A percentile compares a stretch with the other conserved stretches of the same genome.
Conservation (phyloP, 2,329 filamentous ascomycete species). For the Fusarium avenaceum region DNA sequence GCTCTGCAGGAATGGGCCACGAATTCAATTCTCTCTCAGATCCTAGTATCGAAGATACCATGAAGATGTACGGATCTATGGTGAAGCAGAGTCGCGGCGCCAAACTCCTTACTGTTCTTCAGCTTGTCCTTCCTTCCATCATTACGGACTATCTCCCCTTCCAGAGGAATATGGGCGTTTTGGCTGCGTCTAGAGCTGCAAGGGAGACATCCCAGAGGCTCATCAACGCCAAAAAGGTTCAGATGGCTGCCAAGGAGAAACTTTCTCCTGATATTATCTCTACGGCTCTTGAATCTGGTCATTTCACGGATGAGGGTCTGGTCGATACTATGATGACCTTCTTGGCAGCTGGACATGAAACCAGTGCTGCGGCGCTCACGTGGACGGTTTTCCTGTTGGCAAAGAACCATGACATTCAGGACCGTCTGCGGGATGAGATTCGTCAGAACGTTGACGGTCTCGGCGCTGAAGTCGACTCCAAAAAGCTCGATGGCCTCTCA, state of each 20-base stretch:
- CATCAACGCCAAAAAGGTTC: constrained; percentile 50
- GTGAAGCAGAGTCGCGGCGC: constrained; percentile 48
- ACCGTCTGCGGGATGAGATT: constrained; percentile 57
- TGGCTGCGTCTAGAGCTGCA: constrained; percentile 28
- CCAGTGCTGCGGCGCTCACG: constrained; percentile 57
- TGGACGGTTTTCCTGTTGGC: constrained; percentile 59
- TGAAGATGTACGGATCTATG: constrained; percentile 46
- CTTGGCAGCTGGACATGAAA: constrained; percentile 57
- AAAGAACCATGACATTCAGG: constrained; percentile 54
- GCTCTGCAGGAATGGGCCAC: constrained; percentile 52
- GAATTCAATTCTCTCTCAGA: constrained; percentile 53
- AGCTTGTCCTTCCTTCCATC: constrained; percentile 29
- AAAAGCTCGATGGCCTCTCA: constrained; percentile 54
- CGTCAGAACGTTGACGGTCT: constrained; percentile 52
- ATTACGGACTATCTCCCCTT: constrained; percentile 37
- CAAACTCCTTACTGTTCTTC: constrained; percentile 23
- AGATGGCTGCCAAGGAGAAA: constrained; percentile 44
- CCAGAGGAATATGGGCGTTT: constrained; percentile 33
- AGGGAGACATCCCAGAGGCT: constrained; percentile 48
- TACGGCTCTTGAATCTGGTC: constrained; percentile 50
- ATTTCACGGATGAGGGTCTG: constrained; percentile 45
- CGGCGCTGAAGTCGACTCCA: constrained; percentile 42
- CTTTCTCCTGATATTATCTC: constrained; percentile 55
- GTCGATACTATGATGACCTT: constrained; percentile 37
- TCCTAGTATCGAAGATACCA: constrained; percentile 51